Evolutionary conservation across 495 filamentous ascomycete species (phyloP), one percentile per base, ranked within the genome.

Genomic region (Xylaria flabelliformis): DNA sequence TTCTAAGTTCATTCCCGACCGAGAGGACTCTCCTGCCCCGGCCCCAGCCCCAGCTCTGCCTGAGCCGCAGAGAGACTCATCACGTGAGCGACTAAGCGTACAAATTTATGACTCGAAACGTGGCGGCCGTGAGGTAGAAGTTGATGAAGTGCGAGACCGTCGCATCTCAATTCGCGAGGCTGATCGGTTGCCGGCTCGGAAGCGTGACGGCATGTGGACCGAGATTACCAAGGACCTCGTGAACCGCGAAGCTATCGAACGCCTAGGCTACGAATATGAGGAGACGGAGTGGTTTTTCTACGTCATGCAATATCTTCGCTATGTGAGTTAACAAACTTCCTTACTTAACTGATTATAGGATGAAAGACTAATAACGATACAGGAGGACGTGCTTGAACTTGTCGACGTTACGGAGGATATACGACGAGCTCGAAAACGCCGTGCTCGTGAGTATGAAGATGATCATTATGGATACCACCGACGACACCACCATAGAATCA

Each of bases 201-300:
- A 85, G 41, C 85, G 87, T 65, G 90, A 89, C 61, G 89, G 92
- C 70, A 91, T 97, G 80, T 98, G 97, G 97, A 99, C 96, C 0
- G 96, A 98, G 79, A 94, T 99, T 75, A 97, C 95, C 9, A 98
- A 97, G 83, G 94, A 97, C 74, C 80, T 99, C 61, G 94, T 99
- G 15, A 87, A 91, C 50, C 88, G 89, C 68, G 95, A 98, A 77
- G 97, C 96, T 0, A 93, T 99, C 74, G 91, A 97, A 72, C 83
- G 90, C 65, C 79, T 90, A 70, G 94, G 94, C 0, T 98, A 97
- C 81, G 93, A 94, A 74, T 98, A 90, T 76, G 95, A 98, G 77
- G 95, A 98, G 83, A 96, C 93, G 2, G 91, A 93, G 64, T 88
- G 83, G 62, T 97, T 93, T 81, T 98, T 92, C 81, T 98, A 98